Base-by-base conservation (phyloP, 2,329 filamentous ascomycete species). In the Stagonosporopsis cucurbitacearum region DNA sequence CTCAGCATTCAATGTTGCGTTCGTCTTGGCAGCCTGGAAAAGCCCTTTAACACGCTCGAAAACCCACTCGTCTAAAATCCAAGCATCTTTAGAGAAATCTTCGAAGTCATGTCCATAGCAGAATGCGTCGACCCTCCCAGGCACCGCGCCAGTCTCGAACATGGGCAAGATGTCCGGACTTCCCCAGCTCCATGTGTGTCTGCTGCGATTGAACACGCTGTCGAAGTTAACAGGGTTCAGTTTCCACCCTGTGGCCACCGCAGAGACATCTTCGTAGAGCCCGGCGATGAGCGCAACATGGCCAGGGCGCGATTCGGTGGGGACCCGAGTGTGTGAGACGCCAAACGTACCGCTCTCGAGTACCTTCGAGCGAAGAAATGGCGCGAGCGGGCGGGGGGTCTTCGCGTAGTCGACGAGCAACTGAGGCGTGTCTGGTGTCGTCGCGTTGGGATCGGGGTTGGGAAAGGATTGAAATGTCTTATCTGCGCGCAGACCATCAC, bases 171-270 rank as follows among this genome's bases (percentile, higher is more conserved):
- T 99, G 77, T 99, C 95, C 1, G 95, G 95, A 71, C 93, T 97
- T 2, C 95, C 95, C 95, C 95, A 99, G 75, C 93, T 96, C 95
- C 95, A 99, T 7, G 96, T 99, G 78, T 99, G 96, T 41, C 89
- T 84, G 72, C 94, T 98, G 60, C 91, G 87, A 75, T 99, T 99
- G 84, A 99, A 99, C 11, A 99, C 92, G 70, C 94, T 98, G 79
- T 99, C 95, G 70, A 99, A 99, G 72, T 98, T 90, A 70, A 99
- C 95, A 0, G 95, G 95, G 73, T 99, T 99, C 66, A 97, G 80
- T 78, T 99, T 98, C 95, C 95, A 99, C 15, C 95, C 95, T 1
- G 96, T 99, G 26, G 90, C 96, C 19, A 99, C 95, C 2, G 95
- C 90, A 30, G 95, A 98, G 1, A 99, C 95, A 80, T 99, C 95